phyloP scores from a whole-genome alignment of 306 rosid species.

The Ammopiptanthus mongolicus region DNA sequence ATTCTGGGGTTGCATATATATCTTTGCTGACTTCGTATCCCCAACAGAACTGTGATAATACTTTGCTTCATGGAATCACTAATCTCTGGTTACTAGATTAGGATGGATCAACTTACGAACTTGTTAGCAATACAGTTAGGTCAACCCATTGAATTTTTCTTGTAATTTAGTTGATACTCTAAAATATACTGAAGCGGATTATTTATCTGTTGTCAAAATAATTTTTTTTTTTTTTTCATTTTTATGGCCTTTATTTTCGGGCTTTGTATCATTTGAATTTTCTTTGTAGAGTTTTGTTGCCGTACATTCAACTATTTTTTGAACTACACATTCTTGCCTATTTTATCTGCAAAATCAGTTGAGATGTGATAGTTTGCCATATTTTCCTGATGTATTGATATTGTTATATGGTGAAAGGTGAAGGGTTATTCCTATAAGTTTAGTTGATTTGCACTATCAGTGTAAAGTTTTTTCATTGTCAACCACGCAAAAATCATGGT shows the following conservation, averaged over 20 bases:
- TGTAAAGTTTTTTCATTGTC: too few species aligned
- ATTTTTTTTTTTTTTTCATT: neutral
- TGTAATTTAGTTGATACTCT: slow-evolving; percentile 23
- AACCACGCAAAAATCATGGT: too few species aligned
- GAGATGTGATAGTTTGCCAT: neutral
- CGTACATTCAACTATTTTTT: neutral
- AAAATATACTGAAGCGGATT: neutral
- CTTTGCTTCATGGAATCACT: slow-evolving; percentile 21
- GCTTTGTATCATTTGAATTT: neutral
- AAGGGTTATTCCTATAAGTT: too few species aligned
- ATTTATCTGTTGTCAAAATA: neutral
- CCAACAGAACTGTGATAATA: slow-evolving; percentile 3
- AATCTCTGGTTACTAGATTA: slow-evolving; percentile 35
- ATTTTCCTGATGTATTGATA: neutral
- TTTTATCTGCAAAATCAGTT: neutral
- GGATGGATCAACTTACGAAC: slow-evolving; percentile 24
- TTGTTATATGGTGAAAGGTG: too few species aligned
- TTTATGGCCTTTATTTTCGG: neutral
- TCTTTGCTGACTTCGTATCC: slow-evolving; percentile 21
- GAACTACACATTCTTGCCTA: neutral
- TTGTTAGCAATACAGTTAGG: slow-evolving; percentile 22
- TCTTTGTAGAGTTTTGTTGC: neutral
- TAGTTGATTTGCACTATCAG: too few species aligned
- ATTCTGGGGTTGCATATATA: slow-evolving; percentile 12
- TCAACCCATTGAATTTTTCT: slow-evolving; percentile 34